Evolutionary conservation across 2,329 filamentous ascomycete species (phyloP), one percentile per base, ranked within the genome.

Genomic region (Phaeosphaeriaceae sp.): DNA sequence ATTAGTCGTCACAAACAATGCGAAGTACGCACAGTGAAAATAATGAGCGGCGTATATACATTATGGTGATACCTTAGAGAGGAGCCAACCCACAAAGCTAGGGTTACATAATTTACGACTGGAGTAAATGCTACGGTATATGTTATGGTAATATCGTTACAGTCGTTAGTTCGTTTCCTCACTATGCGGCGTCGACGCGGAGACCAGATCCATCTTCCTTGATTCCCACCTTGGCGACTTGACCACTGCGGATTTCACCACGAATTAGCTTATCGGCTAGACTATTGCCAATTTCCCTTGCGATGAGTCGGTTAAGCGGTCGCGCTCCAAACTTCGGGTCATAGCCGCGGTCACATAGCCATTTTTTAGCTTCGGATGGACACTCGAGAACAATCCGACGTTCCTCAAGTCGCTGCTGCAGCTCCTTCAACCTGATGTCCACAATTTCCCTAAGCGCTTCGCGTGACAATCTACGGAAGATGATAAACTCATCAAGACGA

Each of bases 401-500:
- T 64, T 97, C 92, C 55, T 94, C 87, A 1, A 97, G 84, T 33
- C 92, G 85, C 43, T 78, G 77, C 73, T 97, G 92, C 6, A 97
- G 80, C 76, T 97, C 94, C 53, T 81, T 83, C 39, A 97, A 80
- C 26, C 94, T 85, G 56, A 97, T 97, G 66, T 97, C 91, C 40
- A 97, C 92, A 57, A 97, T 97, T 67, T 96, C 92, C 23, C 91
- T 83, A 48, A 97, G 82, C 13, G 93, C 92, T 15, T 81, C 79
- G 23, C 82, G 82, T 1, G 90, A 90, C 2, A 97, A 83, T 7
- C 93, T 85, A 75, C 92, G 93, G 81, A 97, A 97, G 67, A 97
- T 79, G 71, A 97, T 97, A 77, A 97, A 97, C 53, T 95, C 93
- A 74, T 97, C 93, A 55, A 97, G 91, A 16, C 94, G 85, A 77